Base-by-base conservation (phyloP, 116 monocot genomes). In the Phalaenopsis hybrid region DNA sequence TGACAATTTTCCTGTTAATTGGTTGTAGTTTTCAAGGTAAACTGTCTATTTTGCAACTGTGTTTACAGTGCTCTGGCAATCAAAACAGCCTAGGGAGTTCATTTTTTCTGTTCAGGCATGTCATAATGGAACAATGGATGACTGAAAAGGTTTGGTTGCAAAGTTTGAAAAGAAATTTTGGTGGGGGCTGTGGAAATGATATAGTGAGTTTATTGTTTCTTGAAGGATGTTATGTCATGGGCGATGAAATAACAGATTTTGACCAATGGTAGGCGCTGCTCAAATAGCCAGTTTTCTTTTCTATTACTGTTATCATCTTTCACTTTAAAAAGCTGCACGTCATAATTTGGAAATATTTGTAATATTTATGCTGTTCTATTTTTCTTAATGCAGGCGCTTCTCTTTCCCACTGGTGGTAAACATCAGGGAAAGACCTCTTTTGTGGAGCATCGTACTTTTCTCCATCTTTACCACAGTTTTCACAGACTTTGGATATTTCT, bases 391-490 rank as follows among this genome's bases (percentile, higher is more conserved):
- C 85, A 98, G 98, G 82, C 86, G 48, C 23, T 88, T 50, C 55
- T 65, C 18, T 89, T 86, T 48, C 37, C 72, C 80, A 79, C 83
- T 82, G 80, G 90, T 78, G 81, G 78, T 17, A 86, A 84, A 49
- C 98, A 86, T 87, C 89, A 88, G 80, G 97, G 97, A 63, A 94
- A 97, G 82, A 97, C 97, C 31, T 97, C 97, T 46, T 97, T 97
- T 85, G 97, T 97, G 52, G 97, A 94, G 81, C 97, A 97, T 79
- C 82, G 97, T 49, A 91, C 93, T 75, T 94, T 94, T 80, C 85
- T 97, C 82, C 97, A 97, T 88, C 90, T 97, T 76, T 97, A 94
- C 84, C 97, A 97, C 86, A 97, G 97, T 83, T 97, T 97, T 84
- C 94, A 94, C 72, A 94, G 94, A 46, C 90, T 97, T 8, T 97